Evolutionary conservation across 129 eudicot species (phyloP), one percentile per base, ranked within the genome.

Genomic region (Pseudognaphalium luteoalbum): DNA sequence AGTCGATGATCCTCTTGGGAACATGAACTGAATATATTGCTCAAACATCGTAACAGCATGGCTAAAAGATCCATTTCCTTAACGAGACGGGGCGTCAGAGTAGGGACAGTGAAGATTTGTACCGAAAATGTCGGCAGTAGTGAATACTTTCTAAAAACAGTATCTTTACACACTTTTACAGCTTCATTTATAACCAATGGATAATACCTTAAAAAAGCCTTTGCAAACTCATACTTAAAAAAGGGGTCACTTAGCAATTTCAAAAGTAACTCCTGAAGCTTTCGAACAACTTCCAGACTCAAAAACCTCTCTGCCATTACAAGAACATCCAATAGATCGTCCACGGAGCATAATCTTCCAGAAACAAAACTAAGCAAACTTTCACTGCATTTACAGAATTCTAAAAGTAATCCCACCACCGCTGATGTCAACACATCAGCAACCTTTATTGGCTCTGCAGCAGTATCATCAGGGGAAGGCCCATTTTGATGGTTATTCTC

Each of bases 331-430:
- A 95, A 75, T 51, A 95, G 85, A 63, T 84, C 92, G 20, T 28
- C 83, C 58, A 79, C 73, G 2, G 86, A 76, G 68, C 84, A 81
- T 17, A 95, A 83, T 73, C 93, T 89, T 70, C 83, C 84, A 19
- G 99, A 95, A 76, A 95, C 88, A 86, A 89, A 95, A 84, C 94
- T 85, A 62, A 95, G 94, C 80, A 95, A 82, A 74, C 99, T 95
- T 81, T 95, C 97, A 81, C 99, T 91, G 71, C 81, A 61, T 54
- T 74, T 83, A 76, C 99, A 95, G 58, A 95, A 95, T 12, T 89
- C 89, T 81, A 95, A 77, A 75, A 95, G 96, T 92, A 91, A 83
- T 74, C 88, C 97, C 76, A 95, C 99, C 74, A 91, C 78, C 2
- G 80, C 84, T 17, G 88, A 87, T 60, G 99, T 87, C 61, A 95